Conservation (phyloP, 1,284 basidiomycete species). For the Coriolopsis trogii region DNA sequence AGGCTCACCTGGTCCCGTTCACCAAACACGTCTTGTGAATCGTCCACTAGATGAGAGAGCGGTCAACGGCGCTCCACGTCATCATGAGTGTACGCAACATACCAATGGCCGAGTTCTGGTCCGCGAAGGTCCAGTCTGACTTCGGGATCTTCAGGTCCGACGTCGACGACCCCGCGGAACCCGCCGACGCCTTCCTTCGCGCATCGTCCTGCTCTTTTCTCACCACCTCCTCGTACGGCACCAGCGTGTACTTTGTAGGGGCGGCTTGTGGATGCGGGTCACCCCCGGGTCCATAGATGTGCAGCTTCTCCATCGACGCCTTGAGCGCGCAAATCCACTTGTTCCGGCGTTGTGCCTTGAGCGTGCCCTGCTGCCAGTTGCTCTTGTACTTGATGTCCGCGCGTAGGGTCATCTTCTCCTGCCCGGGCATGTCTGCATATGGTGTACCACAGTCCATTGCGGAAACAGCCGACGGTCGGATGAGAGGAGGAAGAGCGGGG, state of each 20-base stretch:
- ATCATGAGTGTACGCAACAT: slow-evolving; percentile 25
- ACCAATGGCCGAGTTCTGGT: slow-evolving; percentile 55
- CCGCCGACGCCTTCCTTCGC: slow-evolving; percentile 17
- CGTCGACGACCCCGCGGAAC: slow-evolving; percentile 5
- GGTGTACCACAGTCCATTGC: too few relatives aligned
- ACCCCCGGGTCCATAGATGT: slow-evolving; percentile 78
- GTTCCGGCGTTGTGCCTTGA: slow-evolving; percentile 83
- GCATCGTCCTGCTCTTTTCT: slow-evolving; percentile 42
- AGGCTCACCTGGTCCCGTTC: slow-evolving; percentile 48
- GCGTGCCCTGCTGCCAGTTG: slow-evolving; percentile 82
- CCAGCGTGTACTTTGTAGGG: slow-evolving; percentile 64
- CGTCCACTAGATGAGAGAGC: slow-evolving; percentile 42
- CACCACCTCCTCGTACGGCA: slow-evolving; percentile 69
- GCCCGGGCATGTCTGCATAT: slow-evolving; percentile 77
- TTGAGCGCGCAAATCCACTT: slow-evolving; percentile 93
- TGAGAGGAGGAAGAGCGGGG: too few relatives aligned
- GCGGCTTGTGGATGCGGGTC: slow-evolving; percentile 59
- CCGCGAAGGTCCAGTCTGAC: slow-evolving; percentile 52
- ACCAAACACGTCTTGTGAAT: slow-evolving; percentile 55
- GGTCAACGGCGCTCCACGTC: too few relatives aligned
- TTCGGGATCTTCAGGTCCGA: slow-evolving; percentile 28
- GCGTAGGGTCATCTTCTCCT: slow-evolving; percentile 78
- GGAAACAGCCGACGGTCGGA: too few relatives aligned
- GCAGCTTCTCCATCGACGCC: slow-evolving; percentile 65
- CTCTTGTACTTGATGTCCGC: slow-evolving; percentile 92